These are phyloP conservation scores for Mangifera indica DNA, from an alignment of 345 rosid genomes.

Conservation along the genomic window DNA sequence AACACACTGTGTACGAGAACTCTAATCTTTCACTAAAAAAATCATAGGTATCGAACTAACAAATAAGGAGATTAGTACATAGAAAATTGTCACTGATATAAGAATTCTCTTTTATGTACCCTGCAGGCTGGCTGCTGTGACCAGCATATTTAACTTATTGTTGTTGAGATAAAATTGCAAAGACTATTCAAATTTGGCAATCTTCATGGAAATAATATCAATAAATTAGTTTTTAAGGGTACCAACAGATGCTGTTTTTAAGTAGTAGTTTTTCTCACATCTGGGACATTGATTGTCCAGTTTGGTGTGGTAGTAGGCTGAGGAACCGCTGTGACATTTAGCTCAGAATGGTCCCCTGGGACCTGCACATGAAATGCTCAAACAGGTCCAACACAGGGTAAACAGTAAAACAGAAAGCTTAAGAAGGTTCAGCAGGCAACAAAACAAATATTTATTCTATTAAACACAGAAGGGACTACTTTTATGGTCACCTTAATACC, in stretches of 20 bases:
- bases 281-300: constrained; percentile 31
- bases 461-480: no score
- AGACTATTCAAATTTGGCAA: neutral
- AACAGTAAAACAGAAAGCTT: no score
- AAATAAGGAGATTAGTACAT: neutral
- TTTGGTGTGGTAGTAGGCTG: constrained; percentile 23
- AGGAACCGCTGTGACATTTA: constrained; percentile 18
- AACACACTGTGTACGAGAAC: neutral
- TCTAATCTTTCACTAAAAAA: neutral
- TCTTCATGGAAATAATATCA: neutral
- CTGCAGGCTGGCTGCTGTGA: neutral
- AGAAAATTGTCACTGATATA: neutral
- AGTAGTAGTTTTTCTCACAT: constrained; percentile 29
- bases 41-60: neutral
- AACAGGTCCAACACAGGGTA: constrained; percentile 1
- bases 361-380: constrained; percentile 27
- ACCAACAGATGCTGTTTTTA: neutral
- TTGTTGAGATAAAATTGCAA: neutral
- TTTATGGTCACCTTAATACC: no score
- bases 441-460: no score
- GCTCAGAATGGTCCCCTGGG: constrained; percentile 14
- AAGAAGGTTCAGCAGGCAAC: no score
- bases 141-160: neutral
- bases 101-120: neutral
- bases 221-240: neutral